Evolutionary conservation across 208 protist genomes (phyloP).

Genomic region (Borovskyia barvae): DNA sequence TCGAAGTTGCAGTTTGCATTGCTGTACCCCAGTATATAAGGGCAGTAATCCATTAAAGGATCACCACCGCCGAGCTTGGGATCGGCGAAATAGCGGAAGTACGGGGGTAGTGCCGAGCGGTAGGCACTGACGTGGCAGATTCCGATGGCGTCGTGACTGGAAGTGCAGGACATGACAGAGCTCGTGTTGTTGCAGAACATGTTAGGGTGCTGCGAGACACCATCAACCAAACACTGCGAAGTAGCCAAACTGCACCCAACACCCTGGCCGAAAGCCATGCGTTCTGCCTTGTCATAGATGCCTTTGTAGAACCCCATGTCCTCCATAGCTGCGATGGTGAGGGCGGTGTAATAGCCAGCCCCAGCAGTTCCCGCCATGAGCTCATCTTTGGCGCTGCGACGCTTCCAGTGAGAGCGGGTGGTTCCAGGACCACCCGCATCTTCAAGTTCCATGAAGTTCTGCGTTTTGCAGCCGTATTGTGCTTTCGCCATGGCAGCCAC

Average conservation of each 20-base stretch:
- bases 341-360: constrained; percentile 40
- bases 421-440: constrained; percentile 14
- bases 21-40: constrained; percentile 42
- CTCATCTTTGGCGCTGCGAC: constrained; percentile 73
- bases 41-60: constrained; percentile 54
- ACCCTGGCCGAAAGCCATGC: constrained; percentile 60
- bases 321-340: constrained; percentile 81
- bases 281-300: constrained; percentile 52
- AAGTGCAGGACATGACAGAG: constrained; percentile 27
- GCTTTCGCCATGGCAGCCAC: constrained; percentile 30
- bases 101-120: constrained; percentile 13
- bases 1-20: constrained; percentile 24
- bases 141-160: constrained; percentile 31
- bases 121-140: constrained; percentile 19
- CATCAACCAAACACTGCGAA: constrained; percentile 31
- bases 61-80: constrained; percentile 19
- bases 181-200: constrained; percentile 54
- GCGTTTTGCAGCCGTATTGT: constrained; percentile 61
- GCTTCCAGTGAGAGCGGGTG: constrained; percentile 83
- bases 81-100: constrained; percentile 50
- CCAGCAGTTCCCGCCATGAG: constrained; percentile 57
- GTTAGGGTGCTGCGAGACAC: constrained; percentile 23
- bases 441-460: constrained; percentile 73
- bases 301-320: constrained; percentile 77
- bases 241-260: constrained; percentile 47